A percentile compares a stretch with the other conserved stretches of the same genome.
Conservation (phyloP, 2,329 filamentous ascomycete genomes). For the Penicillium sp. region DNA sequence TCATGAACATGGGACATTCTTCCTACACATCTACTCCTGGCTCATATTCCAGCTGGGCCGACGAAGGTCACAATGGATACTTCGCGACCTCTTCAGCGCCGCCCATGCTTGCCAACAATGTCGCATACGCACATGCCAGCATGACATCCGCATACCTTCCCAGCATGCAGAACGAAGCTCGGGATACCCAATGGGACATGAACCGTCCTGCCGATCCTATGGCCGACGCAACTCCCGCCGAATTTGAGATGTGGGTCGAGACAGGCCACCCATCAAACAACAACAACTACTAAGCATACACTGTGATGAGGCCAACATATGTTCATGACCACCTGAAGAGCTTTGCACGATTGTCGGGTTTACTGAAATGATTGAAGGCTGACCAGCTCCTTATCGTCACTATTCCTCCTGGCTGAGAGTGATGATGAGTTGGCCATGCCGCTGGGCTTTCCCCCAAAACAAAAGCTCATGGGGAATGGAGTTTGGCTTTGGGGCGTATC, state of each 20-base stretch:
- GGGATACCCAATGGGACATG: conserved; percentile 13
- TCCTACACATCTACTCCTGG: not conserved
- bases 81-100: not conserved
- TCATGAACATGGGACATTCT: conserved; percentile 6
- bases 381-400: not conserved
- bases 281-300: not conserved
- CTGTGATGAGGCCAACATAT: not conserved
- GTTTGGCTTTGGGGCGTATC: conserved; percentile 1
- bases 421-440: conserved; percentile 6
- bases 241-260: conserved; percentile 12
- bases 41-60: conserved; percentile 12
- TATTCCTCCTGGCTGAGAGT: conserved; percentile 1
- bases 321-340: not conserved
- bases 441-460: conserved; percentile 9
- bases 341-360: not conserved
- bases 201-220: conserved; percentile 1
- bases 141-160: conserved; percentile 2
- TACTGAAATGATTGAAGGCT: conserved; percentile 6
- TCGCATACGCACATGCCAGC: conserved; percentile 5
- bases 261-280: not conserved
- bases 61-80: not conserved
- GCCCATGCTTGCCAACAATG: conserved; percentile 9
- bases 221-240: conserved; percentile 1
- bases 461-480: conserved; percentile 5
- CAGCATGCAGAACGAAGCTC: conserved; percentile 11